Evolutionary conservation across 176 grass and related monocot genomes (phyloP), one percentile per base, ranked within the genome.

Genomic region (Carex scoparia): DNA sequence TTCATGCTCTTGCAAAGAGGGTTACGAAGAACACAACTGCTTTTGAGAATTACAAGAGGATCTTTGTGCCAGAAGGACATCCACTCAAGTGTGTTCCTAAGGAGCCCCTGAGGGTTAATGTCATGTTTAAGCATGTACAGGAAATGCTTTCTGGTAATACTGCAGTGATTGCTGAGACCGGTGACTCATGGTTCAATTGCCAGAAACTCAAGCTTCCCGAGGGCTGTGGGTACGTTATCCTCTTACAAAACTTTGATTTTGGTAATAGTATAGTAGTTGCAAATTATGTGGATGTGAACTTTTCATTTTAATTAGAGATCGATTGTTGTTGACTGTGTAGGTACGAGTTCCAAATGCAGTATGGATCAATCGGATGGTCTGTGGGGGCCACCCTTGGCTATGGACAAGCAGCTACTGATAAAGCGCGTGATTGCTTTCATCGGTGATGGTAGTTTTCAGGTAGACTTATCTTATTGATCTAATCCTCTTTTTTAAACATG

Each of bases 291-390:
- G 14, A 16, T 40, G 33, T 69, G 32, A 40, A 38, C 12, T 30
- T 33, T 5, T 12, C 2, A 18, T 67, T 54, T 79, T 56, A 31
- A 54, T 38, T 38, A 42, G 7, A 32, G 18, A 37, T 30, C 59
- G 18, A 37, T 30, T 69, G 48, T 28, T 35, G 4, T 55, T 27
- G 10, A 74, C 58, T 75, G 7, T 53, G 7, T 82, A 94, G 92
- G 68, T 94, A 87, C 15, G 94, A 96, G 87, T 96, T 96, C 89
- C 91, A 96, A 79, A 93, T 96, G 94, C 94, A 96, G 83, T 96
- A 96, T 65, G 94, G 91, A 0, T 96, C 94, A 3, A 93, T 93
- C 64, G 89, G 94, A 2, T 96, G 94, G 91, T 93, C 94, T 0
- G 89, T 96, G 0, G 94, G 91, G 6, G 94, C 91, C 14, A 54